phyloP scores from a whole-genome alignment of 2,329 filamentous ascomycete genomes.

The Alternaria rosae region DNA sequence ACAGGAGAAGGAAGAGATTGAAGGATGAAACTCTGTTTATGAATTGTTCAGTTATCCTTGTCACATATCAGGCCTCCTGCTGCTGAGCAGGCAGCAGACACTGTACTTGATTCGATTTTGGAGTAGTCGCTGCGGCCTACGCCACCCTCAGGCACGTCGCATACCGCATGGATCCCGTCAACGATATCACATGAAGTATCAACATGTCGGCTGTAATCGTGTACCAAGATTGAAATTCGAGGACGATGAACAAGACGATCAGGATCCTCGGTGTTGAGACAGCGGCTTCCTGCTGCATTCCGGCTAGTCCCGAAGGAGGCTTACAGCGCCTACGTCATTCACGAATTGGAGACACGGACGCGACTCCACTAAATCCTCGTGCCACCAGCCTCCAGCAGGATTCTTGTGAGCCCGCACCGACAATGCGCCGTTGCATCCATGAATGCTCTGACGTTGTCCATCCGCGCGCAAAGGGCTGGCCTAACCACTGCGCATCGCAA shows the following conservation, averaged over 20 bases:
- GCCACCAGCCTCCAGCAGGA: slow-evolving; percentile 6
- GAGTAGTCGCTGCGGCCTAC: not conserved
- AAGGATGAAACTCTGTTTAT: not conserved
- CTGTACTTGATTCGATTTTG: too few relatives aligned
- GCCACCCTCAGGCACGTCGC: not conserved
- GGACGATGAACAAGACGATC: not conserved
- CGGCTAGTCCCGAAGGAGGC: slow-evolving; percentile 8
- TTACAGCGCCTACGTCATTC: slow-evolving; percentile 6
- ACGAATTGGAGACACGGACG: slow-evolving; percentile 3
- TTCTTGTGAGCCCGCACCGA: slow-evolving; percentile 7
- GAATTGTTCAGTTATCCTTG: not conserved
- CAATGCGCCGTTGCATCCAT: slow-evolving; percentile 2
- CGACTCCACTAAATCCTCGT: slow-evolving; percentile 10
- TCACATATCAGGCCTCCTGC: not conserved
- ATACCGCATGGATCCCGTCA: not conserved
- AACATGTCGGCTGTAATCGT: not conserved
- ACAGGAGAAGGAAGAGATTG: not conserved
- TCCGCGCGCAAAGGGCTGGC: not conserved
- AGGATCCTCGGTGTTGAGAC: slow-evolving; percentile 1
- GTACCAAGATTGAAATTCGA: not conserved
- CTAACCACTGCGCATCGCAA: not conserved
- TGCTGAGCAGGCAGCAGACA: too few relatives aligned
- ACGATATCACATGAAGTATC: not conserved
- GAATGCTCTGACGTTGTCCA: not conserved
- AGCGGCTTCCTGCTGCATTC: not conserved